A percentile compares a stretch with the other conserved stretches of the same genome.
phyloP scores from a whole-genome alignment of 2,329 filamentous ascomycete species.

The Verticillium alfalfae region DNA sequence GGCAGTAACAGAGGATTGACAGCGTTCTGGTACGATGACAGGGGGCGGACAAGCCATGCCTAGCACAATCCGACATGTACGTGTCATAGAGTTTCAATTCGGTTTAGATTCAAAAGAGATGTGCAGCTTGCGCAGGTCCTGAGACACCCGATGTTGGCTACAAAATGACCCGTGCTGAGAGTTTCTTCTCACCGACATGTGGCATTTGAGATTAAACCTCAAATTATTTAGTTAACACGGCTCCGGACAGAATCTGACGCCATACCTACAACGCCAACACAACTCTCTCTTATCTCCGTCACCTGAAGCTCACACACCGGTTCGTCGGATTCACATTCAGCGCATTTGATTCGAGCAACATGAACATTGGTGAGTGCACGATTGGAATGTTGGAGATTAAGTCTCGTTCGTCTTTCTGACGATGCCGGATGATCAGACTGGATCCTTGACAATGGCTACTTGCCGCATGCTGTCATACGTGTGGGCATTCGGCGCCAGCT shows the following conservation, averaged over 20 bases:
- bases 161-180: not conserved
- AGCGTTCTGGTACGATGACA: no score
- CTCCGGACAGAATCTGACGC: not conserved
- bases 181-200: not conserved
- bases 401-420: not conserved
- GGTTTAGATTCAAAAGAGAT: not conserved
- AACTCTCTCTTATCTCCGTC: no score
- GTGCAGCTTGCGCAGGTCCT: not conserved
- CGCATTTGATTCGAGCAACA: not conserved
- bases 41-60: no score
- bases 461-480: constrained; percentile 58
- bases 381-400: not conserved
- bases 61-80: not conserved
- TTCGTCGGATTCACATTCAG: no score
- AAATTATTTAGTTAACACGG: not conserved
- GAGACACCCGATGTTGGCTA: not conserved
- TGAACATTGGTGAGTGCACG: constrained; percentile 7
- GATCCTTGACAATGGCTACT: constrained; percentile 60
- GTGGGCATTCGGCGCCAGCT: constrained; percentile 63
- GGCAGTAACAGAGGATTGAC: no score
- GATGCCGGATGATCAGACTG: constrained; percentile 31
- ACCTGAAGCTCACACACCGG: no score
- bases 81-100: not conserved
- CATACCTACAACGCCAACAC: not conserved
- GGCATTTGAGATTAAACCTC: not conserved